Percentiles rank a stretch among this genome's conserved stretches.
phyloP scores from a whole-genome alignment of 1,284 basidiomycete genomes.

The Tilletia setariae region DNA sequence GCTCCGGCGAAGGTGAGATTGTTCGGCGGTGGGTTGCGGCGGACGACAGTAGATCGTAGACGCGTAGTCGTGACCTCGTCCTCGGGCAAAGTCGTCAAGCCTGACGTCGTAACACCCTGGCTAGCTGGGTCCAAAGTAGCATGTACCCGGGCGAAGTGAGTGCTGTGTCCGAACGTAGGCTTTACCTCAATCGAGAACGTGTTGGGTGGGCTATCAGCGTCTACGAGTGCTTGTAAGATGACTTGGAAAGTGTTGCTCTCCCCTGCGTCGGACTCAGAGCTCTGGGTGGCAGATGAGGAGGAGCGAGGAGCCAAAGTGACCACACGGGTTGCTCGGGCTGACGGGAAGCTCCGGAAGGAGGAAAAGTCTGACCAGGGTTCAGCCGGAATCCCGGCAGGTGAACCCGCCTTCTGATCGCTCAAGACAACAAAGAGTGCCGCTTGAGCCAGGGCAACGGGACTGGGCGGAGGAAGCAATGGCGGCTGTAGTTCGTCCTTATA shows the following conservation, averaged over 20 bases:
- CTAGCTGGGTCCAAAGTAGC: neutral
- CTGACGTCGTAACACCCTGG: neutral
- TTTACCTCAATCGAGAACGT: neutral
- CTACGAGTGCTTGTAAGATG: neutral
- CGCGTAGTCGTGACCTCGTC: neutral
- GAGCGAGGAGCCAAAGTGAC: neutral
- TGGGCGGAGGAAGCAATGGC: constrained; percentile 61
- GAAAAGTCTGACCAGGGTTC: neutral
- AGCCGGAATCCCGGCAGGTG: neutral
- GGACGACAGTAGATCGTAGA: neutral
- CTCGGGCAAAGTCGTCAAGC: neutral
- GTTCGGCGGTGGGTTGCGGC: neutral
- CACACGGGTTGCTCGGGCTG: neutral
- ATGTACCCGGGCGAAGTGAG: neutral
- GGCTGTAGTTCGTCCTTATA: constrained; percentile 24
- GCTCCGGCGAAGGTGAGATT: neutral
- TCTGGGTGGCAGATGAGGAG: neutral
- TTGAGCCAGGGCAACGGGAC: constrained; percentile 68
- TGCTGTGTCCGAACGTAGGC: constrained; percentile 11
- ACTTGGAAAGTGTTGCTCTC: constrained; percentile 11
- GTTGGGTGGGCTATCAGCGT: neutral
- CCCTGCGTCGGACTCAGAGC: neutral
- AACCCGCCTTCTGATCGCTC: constrained; percentile 58
- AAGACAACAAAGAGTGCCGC: constrained; percentile 73
- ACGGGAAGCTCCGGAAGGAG: constrained; percentile 8